Evolutionary conservation across 805 yeast species (phyloP).

Genomic region (Hanseniaspora singularis): DNA sequence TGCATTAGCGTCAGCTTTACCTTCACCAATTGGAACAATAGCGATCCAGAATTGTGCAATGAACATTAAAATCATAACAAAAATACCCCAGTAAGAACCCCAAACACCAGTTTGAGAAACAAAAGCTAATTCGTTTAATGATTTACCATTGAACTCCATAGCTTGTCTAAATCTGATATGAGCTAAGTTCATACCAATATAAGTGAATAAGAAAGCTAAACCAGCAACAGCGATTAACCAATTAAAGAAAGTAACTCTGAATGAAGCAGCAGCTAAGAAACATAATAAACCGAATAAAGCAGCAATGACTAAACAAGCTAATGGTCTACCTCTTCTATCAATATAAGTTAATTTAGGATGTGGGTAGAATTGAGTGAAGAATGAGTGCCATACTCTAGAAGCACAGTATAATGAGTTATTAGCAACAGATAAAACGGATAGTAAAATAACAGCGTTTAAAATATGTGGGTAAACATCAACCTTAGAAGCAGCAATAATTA

Average conservation of each 20-base stretch:
- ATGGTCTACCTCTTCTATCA: slow-evolving; percentile 51
- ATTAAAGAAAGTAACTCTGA: slow-evolving; percentile 45
- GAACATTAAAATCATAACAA: slow-evolving; percentile 39
- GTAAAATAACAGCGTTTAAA: slow-evolving; percentile 63
- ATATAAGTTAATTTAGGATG: slow-evolving; percentile 37
- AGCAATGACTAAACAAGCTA: slow-evolving; percentile 42
- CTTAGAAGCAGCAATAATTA: slow-evolving; percentile 44
- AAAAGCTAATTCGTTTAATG: slow-evolving; percentile 41
- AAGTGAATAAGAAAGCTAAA: slow-evolving; percentile 49
- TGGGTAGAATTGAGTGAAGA: slow-evolving; percentile 29
- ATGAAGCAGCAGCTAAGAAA: slow-evolving; percentile 51
- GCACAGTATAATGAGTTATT: slow-evolving; percentile 70
- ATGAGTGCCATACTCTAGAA: slow-evolving; percentile 53
- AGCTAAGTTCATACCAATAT: slow-evolving; percentile 46
- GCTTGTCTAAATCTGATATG: slow-evolving; percentile 52
- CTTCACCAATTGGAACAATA: slow-evolving; percentile 45
- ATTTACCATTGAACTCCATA: slow-evolving; percentile 41
- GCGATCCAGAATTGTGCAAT: slow-evolving; percentile 63
- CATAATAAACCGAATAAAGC: slow-evolving; percentile 48
- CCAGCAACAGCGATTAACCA: slow-evolving; percentile 58
- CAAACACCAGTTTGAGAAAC: slow-evolving; percentile 39
- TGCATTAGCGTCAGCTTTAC: slow-evolving; percentile 28
- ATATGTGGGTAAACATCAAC: slow-evolving; percentile 60
- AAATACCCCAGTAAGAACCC: slow-evolving; percentile 43
- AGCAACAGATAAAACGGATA: slow-evolving; percentile 70